phyloP scores from a whole-genome alignment of 225 moss, liverwort and hornwort species.

The Thuidium tamariscinum region DNA sequence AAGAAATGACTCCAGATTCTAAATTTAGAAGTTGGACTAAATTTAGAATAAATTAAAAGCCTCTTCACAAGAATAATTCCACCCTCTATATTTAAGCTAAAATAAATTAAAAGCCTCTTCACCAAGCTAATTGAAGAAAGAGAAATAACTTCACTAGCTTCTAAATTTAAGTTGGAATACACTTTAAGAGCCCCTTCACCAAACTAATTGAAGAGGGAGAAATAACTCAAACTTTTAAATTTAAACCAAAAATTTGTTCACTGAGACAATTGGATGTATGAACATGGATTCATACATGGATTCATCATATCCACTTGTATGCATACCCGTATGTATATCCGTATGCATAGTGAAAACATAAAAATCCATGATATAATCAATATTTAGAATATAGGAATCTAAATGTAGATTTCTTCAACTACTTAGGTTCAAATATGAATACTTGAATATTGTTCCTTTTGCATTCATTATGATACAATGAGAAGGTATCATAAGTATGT shows the following conservation, averaged over 20 bases:
- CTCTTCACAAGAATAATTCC: no score
- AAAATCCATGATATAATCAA: background rate
- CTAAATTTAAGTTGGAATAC: background rate
- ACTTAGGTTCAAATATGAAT: background rate
- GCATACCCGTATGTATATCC: no score
- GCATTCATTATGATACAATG: background rate
- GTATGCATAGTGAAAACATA: fast-evolving
- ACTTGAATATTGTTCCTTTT: background rate
- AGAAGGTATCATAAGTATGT: background rate
- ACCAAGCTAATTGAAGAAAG: background rate
- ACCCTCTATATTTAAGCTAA: background rate
- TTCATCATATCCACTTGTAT: no score
- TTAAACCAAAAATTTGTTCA: background rate
- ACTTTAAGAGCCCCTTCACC: no score
- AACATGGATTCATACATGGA: no score
- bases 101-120: background rate
- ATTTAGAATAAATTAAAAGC: no score
- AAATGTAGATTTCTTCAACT: background rate
- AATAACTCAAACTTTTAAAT: background rate
- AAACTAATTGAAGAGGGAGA: background rate
- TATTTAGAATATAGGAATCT: background rate
- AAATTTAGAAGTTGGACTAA: no score
- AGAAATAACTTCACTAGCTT: no score
- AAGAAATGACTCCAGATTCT: background rate
- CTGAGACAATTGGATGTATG: background rate